A percentile compares a stretch with the other conserved stretches of the same genome.
Conservation (phyloP, 2,329 filamentous ascomycete species). For the Cylindrodendrum hubeiense region DNA sequence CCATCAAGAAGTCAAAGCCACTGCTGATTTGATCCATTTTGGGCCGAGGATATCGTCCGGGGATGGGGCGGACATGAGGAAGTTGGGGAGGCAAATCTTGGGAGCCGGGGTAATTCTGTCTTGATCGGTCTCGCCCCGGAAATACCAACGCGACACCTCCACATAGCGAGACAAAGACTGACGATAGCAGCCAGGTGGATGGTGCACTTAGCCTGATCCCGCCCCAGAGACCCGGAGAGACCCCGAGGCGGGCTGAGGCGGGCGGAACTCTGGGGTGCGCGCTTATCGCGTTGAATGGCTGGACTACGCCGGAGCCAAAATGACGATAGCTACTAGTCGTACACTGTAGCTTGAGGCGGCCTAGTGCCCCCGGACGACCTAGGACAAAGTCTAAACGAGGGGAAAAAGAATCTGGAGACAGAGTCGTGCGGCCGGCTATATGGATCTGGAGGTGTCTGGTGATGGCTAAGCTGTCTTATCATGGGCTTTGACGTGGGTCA, state of each 20-base stretch:
- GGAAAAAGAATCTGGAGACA: constrained; percentile 27
- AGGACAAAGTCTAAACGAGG: constrained; percentile 18
- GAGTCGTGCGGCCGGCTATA: constrained; percentile 16
- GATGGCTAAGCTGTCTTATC: constrained; percentile 37
- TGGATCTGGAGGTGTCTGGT: constrained; percentile 24
- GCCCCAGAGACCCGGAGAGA: constrained; percentile 22
- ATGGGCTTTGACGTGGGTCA: constrained; percentile 30
- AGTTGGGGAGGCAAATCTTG: constrained; percentile 37
- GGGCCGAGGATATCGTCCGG: constrained; percentile 36
- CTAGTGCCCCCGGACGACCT: constrained; percentile 29
- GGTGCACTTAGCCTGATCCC: constrained; percentile 23
- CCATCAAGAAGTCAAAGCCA: constrained; percentile 3
- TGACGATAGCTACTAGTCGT: constrained; percentile 30
- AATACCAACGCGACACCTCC: constrained; percentile 26
- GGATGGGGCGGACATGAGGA: constrained; percentile 36
- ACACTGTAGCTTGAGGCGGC: constrained; percentile 23
- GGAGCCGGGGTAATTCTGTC: constrained; percentile 19
- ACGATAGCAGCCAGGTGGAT: constrained; percentile 36
- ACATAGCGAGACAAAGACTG: constrained; percentile 11
- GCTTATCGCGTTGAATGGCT: constrained; percentile 45
- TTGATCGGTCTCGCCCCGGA: constrained; percentile 33
- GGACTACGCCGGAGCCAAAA: constrained; percentile 34
- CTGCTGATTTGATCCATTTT: constrained; percentile 19
- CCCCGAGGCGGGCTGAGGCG: constrained; percentile 28
- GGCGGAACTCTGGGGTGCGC: constrained; percentile 42